Evolutionary conservation across 164 flowering plant genomes (phyloP).

Genomic region (Stephania yunnanensis): DNA sequence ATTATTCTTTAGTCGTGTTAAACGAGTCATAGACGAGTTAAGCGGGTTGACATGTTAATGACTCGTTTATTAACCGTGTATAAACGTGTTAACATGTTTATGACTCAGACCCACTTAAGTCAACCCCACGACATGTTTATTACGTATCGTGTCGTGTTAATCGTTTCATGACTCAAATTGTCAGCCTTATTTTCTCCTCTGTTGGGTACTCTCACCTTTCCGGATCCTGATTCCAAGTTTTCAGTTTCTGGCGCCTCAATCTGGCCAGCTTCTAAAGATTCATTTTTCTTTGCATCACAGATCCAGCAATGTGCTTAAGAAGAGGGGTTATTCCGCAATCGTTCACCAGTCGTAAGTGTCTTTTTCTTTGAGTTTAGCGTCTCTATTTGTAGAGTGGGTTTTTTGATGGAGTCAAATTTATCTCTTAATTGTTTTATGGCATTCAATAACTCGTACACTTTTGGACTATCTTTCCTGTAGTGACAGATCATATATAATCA

Average conservation of each 20-base stretch:
- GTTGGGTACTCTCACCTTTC: slow-evolving; percentile 58
- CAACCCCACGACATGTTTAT: no score
- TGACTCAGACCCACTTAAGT: no score
- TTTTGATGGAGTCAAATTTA: slow-evolving; percentile 72
- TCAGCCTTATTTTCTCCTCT: no score
- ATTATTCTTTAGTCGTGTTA: no score
- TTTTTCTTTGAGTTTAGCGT: slow-evolving; percentile 38
- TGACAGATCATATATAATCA: background rate
- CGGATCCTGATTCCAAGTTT: slow-evolving; percentile 80
- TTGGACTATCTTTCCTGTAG: slow-evolving; percentile 69
- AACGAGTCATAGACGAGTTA: no score
- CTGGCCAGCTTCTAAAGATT: background rate
- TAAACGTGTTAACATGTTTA: no score
- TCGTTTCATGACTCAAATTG: no score
- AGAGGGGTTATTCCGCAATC: slow-evolving; percentile 14
- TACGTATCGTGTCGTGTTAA: no score
- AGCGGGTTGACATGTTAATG: no score
- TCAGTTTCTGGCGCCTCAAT: slow-evolving; percentile 58
- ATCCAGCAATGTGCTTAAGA: slow-evolving; percentile 5
- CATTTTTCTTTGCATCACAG: slow-evolving; percentile 3
- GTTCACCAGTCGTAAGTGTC: slow-evolving; percentile 25
- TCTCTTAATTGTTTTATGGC: slow-evolving; percentile 54
- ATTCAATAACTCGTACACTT: slow-evolving; percentile 57
- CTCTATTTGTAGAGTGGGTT: slow-evolving; percentile 67
- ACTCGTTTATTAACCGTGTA: no score